Evolutionary conservation across 352 stramenopile species (phyloP), one percentile per base, ranked within the genome.

Genomic region (Phytophthora palmivora): DNA sequence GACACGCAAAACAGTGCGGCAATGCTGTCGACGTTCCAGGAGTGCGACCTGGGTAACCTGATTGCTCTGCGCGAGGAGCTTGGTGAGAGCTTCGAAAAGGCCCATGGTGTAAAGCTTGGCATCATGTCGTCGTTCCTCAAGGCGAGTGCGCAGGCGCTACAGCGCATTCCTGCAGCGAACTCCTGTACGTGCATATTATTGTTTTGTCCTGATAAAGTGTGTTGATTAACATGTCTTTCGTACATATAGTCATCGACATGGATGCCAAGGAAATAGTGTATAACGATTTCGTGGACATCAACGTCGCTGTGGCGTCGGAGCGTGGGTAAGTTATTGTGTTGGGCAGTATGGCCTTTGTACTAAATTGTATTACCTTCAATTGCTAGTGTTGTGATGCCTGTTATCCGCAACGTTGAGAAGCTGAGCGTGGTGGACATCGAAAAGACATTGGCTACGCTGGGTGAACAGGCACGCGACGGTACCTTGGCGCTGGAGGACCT

Each of bases 111-210:
- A 61, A 98, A 98, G 78, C 83, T 99, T 19, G 97, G 97, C 26
- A 99, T 99, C 83, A 99, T 99, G 96, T 97, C 83, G 32, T 95
- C 95, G 30, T 99, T 99, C 82, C 91, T 99, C 53, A 98, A 98
- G 76, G 97, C 97, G 15, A 96, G 92, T 46, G 96, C 97, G 0
- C 78, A 90, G 41, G 95, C 97, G 9, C 76, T 99, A 36, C 63
- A 88, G 58, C 84, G 96, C 60, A 91, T 99, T 48, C 97, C 97
- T 9, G 90, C 96, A 18, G 96, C 99, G 24, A 99, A 99, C 78
- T 97, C 92, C 2, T 98, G 87, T 96, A 79, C 50, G 79, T 87
- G 15, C 14, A 4, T 18, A 22, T 1, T 54, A 28, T 2, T n/a
- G n/a, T n/a, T n/a, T 34, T 9, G 19, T n/a, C 36, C 1, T 58